Evolutionary conservation across 306 rosid genomes (phyloP).

Genomic region (Ormosia semicastrata): DNA sequence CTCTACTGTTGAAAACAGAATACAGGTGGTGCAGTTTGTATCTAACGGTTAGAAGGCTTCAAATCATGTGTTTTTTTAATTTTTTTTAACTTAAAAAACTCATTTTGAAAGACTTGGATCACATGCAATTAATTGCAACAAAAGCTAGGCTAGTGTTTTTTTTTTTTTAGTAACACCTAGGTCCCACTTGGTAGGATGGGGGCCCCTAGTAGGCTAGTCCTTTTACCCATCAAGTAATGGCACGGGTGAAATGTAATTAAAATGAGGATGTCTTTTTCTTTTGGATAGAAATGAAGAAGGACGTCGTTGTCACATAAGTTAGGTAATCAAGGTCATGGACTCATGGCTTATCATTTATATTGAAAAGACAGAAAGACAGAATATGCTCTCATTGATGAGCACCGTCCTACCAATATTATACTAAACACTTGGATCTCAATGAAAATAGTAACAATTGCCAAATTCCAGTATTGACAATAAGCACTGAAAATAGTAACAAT

Average conservation of each 20-base stretch:
- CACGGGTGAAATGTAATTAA: neutral
- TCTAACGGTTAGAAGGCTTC: too few species aligned
- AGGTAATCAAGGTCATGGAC: conserved; percentile 21
- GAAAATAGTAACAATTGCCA: conserved; percentile 14
- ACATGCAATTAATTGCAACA: too few species aligned
- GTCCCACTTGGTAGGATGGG: too few species aligned
- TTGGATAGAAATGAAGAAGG: neutral
- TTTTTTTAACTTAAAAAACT: too few species aligned
- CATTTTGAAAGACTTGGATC: too few species aligned
- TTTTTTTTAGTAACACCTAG: too few species aligned
- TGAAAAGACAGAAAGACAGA: neutral
- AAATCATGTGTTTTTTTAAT: too few species aligned
- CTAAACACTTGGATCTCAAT: neutral
- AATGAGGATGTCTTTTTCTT: neutral
- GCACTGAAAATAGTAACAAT: conserved; percentile 17
- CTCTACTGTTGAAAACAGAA: too few species aligned
- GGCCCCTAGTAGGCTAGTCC: neutral
- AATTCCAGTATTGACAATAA: conserved; percentile 14
- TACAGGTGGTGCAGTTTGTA: too few species aligned
- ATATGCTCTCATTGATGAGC: neutral
- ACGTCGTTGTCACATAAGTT: conserved; percentile 18
- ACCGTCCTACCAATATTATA: neutral
- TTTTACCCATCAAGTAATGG: neutral
- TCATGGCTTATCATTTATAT: neutral
- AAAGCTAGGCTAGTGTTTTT: too few species aligned